Base-by-base conservation (phyloP, 805 yeast species). In the Wickerhamomyces chambardii region DNA sequence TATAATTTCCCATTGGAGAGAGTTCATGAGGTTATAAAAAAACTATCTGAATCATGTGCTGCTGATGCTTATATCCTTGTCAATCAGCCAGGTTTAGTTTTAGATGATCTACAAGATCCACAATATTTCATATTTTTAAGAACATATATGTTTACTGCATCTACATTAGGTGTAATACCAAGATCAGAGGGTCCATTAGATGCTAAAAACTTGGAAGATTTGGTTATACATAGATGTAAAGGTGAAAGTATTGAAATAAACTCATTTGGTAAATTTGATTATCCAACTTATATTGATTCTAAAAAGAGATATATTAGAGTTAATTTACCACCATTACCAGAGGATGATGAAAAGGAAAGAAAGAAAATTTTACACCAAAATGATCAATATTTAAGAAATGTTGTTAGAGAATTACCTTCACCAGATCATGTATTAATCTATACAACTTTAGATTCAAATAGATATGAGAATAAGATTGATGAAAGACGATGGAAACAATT, bases 321-420 rank as follows among this genome's bases (percentile, higher is more conserved):
- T 9, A 66, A 77, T 28, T 65, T 81, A 39, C 68, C 75, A 3
- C 62, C 59, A n/a, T 58, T 84, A 18, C 66, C 72, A 0, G 46
- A 41, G 27, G 52, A 50, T 17, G 55, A 60, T 7, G 51, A 51
- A 4, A 10, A 19, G 7, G 44, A 35, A 12, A 50, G 73, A 34
- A 40, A 40, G 1, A 44, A 44, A 15, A 59, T 59, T 2, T 49
- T 75, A 24, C 44, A 52, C 12, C 49, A 58, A 21, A 61, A 68
- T 32, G 78, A 66, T 40, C 37, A 40, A 2, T 41, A 61, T 14
- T 40, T 84, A 10, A 63, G 81, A 35, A 64, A 65, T 15, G 64
- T 83, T 4, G 41, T 83, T n/a, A 69, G 83, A 27, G 75, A 73
- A 36, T 54, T 83, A 11, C 95, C 96, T 1, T 67, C 89, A 0